These are phyloP conservation scores for Graphilbum fragrans DNA, from an alignment of 2,329 filamentous ascomycete genomes.

Conservation along the genomic window DNA sequence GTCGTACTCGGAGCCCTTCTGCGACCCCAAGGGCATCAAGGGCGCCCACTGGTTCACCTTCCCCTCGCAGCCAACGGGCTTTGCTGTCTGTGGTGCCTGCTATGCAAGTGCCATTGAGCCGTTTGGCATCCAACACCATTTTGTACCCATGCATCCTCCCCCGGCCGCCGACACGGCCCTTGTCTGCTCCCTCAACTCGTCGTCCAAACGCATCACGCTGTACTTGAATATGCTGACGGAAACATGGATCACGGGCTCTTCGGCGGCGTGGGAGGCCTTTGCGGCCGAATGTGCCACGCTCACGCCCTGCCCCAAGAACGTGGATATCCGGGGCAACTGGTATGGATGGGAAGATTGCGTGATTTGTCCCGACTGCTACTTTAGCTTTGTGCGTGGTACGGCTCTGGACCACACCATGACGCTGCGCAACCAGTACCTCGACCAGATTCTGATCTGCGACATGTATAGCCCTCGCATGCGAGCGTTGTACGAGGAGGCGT, in stretches of 20 bases:
- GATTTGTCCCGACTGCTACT: slow-evolving; percentile 22
- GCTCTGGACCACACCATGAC: slow-evolving; percentile 13
- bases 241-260: slow-evolving; percentile 2
- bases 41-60: slow-evolving; percentile 22
- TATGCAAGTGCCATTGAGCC: slow-evolving; percentile 19
- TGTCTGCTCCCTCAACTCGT: slow-evolving; percentile 22
- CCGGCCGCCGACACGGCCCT: slow-evolving; percentile 9
- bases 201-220: slow-evolving; percentile 15
- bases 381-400: slow-evolving; percentile 17
- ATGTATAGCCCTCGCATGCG: slow-evolving; percentile 27
- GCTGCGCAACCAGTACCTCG: slow-evolving; percentile 14
- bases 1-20: slow-evolving; percentile 16
- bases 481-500: slow-evolving; percentile 16
- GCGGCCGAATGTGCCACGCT: slow-evolving; percentile 5
- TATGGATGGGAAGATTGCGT: slow-evolving; percentile 21
- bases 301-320: slow-evolving; percentile 15
- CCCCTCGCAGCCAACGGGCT: slow-evolving; percentile 17
- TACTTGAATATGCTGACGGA: slow-evolving; percentile 1
- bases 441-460: slow-evolving; percentile 19
- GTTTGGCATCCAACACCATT: slow-evolving; percentile 17
- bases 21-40: slow-evolving; percentile 17
- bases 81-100: slow-evolving; percentile 24
- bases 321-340: slow-evolving; percentile 17
- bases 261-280: background rate
- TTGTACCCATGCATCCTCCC: slow-evolving; percentile 14